Evolutionary conservation across 2,329 filamentous ascomycete genomes (phyloP).

Genomic region (Alternaria postmessia): DNA sequence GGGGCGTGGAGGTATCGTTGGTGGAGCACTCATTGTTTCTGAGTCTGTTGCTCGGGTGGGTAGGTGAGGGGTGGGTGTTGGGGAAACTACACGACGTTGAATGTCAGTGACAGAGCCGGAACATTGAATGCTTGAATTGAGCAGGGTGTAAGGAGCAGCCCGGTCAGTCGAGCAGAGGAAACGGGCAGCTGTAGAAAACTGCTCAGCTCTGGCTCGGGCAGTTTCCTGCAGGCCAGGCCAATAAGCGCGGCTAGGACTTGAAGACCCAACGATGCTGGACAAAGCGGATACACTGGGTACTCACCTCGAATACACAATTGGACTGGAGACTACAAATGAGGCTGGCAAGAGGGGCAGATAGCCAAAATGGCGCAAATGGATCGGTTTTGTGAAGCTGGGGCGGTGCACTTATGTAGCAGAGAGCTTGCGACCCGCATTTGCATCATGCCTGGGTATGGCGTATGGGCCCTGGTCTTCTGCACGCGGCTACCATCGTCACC

Average conservation of each 20-base stretch:
- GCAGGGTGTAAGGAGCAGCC: conserved; percentile 35
- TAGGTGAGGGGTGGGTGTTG: conserved; percentile 22
- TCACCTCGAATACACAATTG: conserved; percentile 25
- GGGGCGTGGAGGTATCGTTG: conserved; percentile 70
- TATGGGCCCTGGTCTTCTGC: conserved; percentile 36
- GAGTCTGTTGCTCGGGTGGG: conserved; percentile 21
- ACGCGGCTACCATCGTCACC: conserved; percentile 29
- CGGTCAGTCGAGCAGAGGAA: conserved; percentile 18
- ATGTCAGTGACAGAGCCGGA: conserved; percentile 33
- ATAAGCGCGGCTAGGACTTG: conserved; percentile 24
- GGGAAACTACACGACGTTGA: conserved; percentile 20
- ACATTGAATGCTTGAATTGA: conserved; percentile 30
- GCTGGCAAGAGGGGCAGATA: conserved; percentile 4
- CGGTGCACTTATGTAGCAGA: conserved; percentile 39
- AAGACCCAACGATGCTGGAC: conserved; percentile 28
- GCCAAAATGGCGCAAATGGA: conserved; percentile 31
- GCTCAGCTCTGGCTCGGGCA: conserved; percentile 23
- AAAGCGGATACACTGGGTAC: conserved; percentile 25
- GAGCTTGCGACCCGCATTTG: conserved; percentile 41
- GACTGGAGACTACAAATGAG: conserved; percentile 8
- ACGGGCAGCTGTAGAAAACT: conserved; percentile 22
- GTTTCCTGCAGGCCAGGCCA: conserved; percentile 26
- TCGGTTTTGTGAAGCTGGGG: conserved; percentile 24
- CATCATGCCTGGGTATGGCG: conserved; percentile 33
- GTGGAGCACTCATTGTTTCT: conserved; percentile 56